These are phyloP conservation scores for Hypoxylon sp. DNA, from an alignment of 2,329 filamentous ascomycete species.

Conservation along the genomic window DNA sequence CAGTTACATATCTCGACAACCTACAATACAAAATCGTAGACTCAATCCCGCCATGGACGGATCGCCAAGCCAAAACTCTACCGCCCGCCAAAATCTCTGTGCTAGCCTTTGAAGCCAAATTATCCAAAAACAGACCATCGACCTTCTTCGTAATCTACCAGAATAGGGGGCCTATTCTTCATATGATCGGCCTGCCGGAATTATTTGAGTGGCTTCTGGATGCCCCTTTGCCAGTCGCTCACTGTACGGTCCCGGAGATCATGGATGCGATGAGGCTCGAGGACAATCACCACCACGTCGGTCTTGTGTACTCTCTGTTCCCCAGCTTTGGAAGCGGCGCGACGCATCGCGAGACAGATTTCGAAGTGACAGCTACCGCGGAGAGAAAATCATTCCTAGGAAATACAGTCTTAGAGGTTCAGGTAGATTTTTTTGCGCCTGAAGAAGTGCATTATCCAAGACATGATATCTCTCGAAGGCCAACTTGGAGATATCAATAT, in stretches of 20 bases:
- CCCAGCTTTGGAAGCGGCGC: too few species aligned
- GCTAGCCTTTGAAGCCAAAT: constrained; percentile 2
- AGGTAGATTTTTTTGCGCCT: too few species aligned
- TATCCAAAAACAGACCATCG: not conserved
- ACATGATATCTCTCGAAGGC: too few species aligned
- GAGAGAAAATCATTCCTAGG: not conserved
- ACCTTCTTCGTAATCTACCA: constrained; percentile 3
- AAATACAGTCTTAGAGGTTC: not conserved
- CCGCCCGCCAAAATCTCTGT: not conserved
- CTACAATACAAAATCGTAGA: not conserved
- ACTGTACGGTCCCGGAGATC: not conserved
- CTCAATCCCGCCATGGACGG: not conserved
- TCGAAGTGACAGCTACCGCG: not conserved
- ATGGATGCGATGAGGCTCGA: not conserved
- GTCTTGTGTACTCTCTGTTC: not conserved
- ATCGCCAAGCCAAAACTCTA: not conserved
- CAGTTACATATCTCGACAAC: not conserved
- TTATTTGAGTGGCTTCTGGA: not conserved
- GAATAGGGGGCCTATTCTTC: not conserved
- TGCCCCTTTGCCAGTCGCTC: not conserved
- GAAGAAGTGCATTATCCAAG: too few species aligned
- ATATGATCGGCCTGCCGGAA: constrained; percentile 2
- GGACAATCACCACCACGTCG: not conserved
- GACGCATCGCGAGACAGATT: not conserved
- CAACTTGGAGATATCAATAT: too few species aligned